These are phyloP conservation scores for Saccharomycopsis selenospora DNA, from an alignment of 805 yeast species.

Conservation along the genomic window DNA sequence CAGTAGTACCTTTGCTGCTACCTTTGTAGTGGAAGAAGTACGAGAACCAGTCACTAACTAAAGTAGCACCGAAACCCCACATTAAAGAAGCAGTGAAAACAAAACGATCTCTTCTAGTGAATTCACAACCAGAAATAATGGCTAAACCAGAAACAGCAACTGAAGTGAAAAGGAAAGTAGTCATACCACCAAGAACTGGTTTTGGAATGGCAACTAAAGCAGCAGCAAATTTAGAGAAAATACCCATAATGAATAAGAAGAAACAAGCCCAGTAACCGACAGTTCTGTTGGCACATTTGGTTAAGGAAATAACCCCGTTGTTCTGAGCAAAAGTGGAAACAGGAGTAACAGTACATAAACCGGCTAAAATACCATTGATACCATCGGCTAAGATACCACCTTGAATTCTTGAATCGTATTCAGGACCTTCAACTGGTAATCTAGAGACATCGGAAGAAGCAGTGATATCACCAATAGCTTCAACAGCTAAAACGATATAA, in stretches of 20 bases:
- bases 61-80: constrained; percentile 60
- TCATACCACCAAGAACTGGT: constrained; percentile 85
- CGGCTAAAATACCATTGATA: constrained; percentile 66
- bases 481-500: constrained; percentile 78
- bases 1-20: constrained; percentile 45
- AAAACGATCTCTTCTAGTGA: constrained; percentile 68
- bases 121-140: constrained; percentile 43
- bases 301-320: constrained; percentile 88
- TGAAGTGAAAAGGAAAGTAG: constrained; percentile 64
- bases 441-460: constrained; percentile 91
- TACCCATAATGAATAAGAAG: constrained; percentile 78
- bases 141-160: constrained; percentile 71
- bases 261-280: constrained; percentile 78
- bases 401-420: constrained; percentile 79
- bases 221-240: constrained; percentile 81
- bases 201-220: constrained; percentile 80
- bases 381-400: constrained; percentile 94
- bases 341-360: constrained; percentile 80
- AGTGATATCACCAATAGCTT: constrained; percentile 90
- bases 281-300: constrained; percentile 81
- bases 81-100: constrained; percentile 57
- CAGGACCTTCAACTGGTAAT: constrained; percentile 72
- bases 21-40: constrained; percentile 61
- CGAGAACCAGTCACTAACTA: constrained; percentile 60
- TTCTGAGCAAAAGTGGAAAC: constrained; percentile 91